Conservation (phyloP, 1,284 basidiomycete genomes). For the Cronartium quercuum region DNA sequence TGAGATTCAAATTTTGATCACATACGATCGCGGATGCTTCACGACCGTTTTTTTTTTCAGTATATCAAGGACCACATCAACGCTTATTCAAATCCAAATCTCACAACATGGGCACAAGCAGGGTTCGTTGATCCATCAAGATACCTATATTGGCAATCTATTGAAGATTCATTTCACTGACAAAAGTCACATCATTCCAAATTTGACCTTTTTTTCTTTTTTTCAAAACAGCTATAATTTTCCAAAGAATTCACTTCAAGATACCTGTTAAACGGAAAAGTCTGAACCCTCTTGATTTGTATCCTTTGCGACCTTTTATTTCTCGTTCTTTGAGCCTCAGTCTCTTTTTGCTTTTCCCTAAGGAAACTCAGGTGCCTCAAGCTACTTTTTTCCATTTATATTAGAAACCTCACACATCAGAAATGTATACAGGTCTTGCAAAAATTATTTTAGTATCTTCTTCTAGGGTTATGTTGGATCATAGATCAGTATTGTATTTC, state of each 20-base stretch:
- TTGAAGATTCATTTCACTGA: background rate
- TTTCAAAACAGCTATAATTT: background rate
- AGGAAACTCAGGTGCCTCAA: too few species aligned
- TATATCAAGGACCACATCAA: constrained; percentile 33
- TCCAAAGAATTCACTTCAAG: constrained; percentile 5
- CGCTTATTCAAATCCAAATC: constrained; percentile 34
- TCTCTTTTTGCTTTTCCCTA: too few species aligned
- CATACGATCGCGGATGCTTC: too few species aligned
- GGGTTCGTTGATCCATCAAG: constrained; percentile 2
- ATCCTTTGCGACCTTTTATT: too few species aligned
- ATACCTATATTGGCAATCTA: background rate
- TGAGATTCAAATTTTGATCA: background rate
- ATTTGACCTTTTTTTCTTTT: background rate
- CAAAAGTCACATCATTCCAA: background rate
- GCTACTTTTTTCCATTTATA: too few species aligned
- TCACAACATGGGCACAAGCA: constrained; percentile 37
- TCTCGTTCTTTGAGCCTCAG: too few species aligned
- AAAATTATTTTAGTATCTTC: too few species aligned
- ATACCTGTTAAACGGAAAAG: background rate
- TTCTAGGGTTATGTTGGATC: too few species aligned
- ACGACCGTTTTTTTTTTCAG: background rate
- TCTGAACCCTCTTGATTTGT: too few species aligned
- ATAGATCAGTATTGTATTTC: too few species aligned
- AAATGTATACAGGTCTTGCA: too few species aligned
- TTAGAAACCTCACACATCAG: too few species aligned